A percentile compares a stretch with the other conserved stretches of the same genome.
phyloP scores from a whole-genome alignment of 768 basidiomycete genomes.

The Leucogyrophana mollusca region DNA sequence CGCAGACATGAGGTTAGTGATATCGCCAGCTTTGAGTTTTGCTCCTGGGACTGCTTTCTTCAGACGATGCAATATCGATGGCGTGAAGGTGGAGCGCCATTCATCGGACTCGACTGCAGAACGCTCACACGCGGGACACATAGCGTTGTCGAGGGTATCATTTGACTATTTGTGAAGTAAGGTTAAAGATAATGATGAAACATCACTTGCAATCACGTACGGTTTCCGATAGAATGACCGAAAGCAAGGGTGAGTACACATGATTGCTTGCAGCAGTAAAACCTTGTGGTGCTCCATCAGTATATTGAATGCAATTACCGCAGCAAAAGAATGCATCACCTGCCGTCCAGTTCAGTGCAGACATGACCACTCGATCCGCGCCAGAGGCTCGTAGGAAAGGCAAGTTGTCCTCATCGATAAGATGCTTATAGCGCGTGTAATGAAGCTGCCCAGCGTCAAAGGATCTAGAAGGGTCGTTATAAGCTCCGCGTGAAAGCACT shows the following conservation, averaged over 20 bases:
- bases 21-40: conserved; percentile 52
- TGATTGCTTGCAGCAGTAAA: conserved; percentile 54
- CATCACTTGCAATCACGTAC: conserved; percentile 33
- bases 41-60: conserved; percentile 63
- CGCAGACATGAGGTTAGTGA: conserved; percentile 61
- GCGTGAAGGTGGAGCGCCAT: conserved; percentile 59
- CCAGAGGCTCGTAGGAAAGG: conserved; percentile 57
- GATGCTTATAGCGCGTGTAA: conserved; percentile 51
- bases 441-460: conserved; percentile 51
- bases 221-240: conserved; percentile 50
- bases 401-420: conserved; percentile 41
- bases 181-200: background rate
- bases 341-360: conserved; percentile 68
- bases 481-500: too few species aligned
- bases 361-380: conserved; percentile 59
- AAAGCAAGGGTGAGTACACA: conserved; percentile 44
- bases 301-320: background rate
- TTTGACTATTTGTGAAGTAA: conserved; percentile 41
- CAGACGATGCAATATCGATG: conserved; percentile 55
- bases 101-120: conserved; percentile 40
- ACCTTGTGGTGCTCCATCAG: conserved; percentile 37
- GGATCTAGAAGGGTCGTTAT: conserved; percentile 30
- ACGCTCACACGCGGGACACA: conserved; percentile 58
- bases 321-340: conserved; percentile 36
- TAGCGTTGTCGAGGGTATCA: conserved; percentile 63